Conservation (phyloP, 176 grass and related monocot species). For the Musa troglodytarum region DNA sequence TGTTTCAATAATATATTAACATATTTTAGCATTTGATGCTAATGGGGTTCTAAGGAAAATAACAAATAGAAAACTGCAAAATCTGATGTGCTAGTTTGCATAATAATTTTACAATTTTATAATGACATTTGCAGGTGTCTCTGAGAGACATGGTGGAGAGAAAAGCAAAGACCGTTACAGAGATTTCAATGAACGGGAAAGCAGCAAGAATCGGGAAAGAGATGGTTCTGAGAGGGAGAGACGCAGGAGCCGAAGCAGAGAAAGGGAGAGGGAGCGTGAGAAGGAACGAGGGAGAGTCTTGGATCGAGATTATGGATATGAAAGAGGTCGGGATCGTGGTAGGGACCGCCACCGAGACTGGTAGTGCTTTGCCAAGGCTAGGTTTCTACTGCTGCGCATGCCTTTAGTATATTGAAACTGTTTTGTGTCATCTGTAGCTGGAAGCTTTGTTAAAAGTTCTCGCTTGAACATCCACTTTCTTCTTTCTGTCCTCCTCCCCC, state of each 20-base stretch:
- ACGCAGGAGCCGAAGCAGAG: slow-evolving; percentile 40
- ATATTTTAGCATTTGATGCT: too few species aligned
- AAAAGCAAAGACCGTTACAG: slow-evolving; percentile 40
- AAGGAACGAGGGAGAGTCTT: slow-evolving; percentile 50
- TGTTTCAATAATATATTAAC: too few species aligned
- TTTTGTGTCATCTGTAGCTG: too few species aligned
- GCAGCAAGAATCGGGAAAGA: slow-evolving; percentile 42
- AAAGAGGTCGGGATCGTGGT: slow-evolving; percentile 34
- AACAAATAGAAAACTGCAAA: too few species aligned
- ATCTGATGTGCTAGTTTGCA: too few species aligned
- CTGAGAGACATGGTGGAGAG: slow-evolving; percentile 33
- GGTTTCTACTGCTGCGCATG: too few species aligned
- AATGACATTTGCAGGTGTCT: slow-evolving; percentile 14
- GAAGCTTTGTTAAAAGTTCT: too few species aligned
- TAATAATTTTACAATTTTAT: background rate
- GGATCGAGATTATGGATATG: slow-evolving; percentile 34
- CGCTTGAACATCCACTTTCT: too few species aligned
- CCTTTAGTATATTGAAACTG: too few species aligned
- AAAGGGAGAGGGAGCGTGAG: slow-evolving; percentile 41
- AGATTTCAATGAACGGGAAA: slow-evolving; percentile 36
- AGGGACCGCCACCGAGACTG: background rate
- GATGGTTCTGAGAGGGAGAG: slow-evolving; percentile 35
- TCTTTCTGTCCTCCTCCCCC: too few species aligned
- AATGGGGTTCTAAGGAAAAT: too few species aligned
- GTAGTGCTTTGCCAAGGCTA: background rate